Evolutionary conservation across 306 rosid genomes (phyloP), one percentile per base, ranked within the genome.

Genomic region (Acacia melanoxylon): DNA sequence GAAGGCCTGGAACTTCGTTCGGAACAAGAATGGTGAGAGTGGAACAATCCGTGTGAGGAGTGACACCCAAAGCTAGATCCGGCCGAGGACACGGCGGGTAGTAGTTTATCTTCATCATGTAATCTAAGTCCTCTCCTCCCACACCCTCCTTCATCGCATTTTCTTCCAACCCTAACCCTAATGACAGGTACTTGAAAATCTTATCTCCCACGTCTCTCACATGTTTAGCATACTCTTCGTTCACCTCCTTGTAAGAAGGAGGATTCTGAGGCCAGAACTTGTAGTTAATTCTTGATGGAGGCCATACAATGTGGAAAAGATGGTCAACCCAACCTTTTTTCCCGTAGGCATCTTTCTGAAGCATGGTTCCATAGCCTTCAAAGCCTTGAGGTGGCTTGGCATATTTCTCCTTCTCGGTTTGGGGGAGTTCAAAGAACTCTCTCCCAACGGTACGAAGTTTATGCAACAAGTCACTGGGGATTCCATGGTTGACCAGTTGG

Each of bases 1-100:
- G 86, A 62, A 84, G 86, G 5, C 86, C 83, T 0, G 83, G 86
- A 27, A 84, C 83, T n/a, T 84, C 78, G 22, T 84, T 84, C 0
- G 86, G 86, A 20, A 79, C 73, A 6, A 84, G 86, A 67, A 84
- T 45, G 74, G 86, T 84, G 37, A 84, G 56, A 8, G 68, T 0
- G 13, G 11, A 7, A 0, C 48, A 29, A 35, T 84, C 86, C 0
- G 86, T 84, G 67, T 84, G 86, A 10, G 86, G 77, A 2, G 68
- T 22, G 3, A 84, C 78, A 8, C 86, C 86, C 8, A 84, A 80
- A 0, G 81, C 62, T 2, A 84, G 68, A 58, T 84, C 86, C 2
- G 86, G 86, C 0, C 81, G 83, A 58, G 91, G 91, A 76, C 91
- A 88, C 48, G 87, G 79, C 6, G 91, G 91, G 49, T 88, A 88